Percentiles rank a stretch among this genome's conserved stretches.
phyloP scores from a whole-genome alignment of 768 basidiomycete species.

The Mycena rosella region DNA sequence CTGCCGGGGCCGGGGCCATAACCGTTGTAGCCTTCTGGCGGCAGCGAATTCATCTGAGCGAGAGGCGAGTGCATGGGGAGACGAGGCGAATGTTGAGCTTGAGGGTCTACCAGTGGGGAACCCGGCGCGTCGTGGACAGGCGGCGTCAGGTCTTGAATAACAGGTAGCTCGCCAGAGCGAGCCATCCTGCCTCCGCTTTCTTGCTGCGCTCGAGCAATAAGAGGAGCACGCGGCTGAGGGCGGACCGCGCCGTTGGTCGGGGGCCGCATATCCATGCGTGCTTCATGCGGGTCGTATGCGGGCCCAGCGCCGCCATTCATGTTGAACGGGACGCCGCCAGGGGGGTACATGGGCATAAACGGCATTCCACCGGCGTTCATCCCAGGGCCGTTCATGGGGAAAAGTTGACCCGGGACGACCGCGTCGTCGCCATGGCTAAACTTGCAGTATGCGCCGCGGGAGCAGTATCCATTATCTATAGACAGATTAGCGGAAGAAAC shows the following conservation, averaged over 20 bases:
- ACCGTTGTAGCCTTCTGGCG: conserved; percentile 26
- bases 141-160: conserved; percentile 88
- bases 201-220: conserved; percentile 67
- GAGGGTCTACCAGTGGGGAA: conserved; percentile 41
- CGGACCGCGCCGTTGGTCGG: conserved; percentile 49
- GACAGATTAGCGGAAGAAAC: conserved; percentile 17
- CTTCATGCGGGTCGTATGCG: conserved; percentile 83
- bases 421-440: conserved; percentile 95
- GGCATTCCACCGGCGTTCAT: conserved; percentile 60
- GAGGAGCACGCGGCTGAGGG: conserved; percentile 64
- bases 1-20: conserved; percentile 32
- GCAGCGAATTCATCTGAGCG: conserved; percentile 27
- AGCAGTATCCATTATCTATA: conserved; percentile 91
- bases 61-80: conserved; percentile 34
- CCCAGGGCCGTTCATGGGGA: conserved; percentile 62
- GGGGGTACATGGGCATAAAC: conserved; percentile 79
- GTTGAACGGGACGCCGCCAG: conserved; percentile 67
- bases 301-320: conserved; percentile 57
- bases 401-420: conserved; percentile 78
- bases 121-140: conserved; percentile 52
- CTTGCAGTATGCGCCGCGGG: conserved; percentile 89
- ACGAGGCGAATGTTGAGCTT: conserved; percentile 45
- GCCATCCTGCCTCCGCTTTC: conserved; percentile 62
- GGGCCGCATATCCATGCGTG: conserved; percentile 86
- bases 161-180: conserved; percentile 80